Base-by-base conservation (phyloP, 2,329 filamentous ascomycete species). In the Pyrenophora graminea region DNA sequence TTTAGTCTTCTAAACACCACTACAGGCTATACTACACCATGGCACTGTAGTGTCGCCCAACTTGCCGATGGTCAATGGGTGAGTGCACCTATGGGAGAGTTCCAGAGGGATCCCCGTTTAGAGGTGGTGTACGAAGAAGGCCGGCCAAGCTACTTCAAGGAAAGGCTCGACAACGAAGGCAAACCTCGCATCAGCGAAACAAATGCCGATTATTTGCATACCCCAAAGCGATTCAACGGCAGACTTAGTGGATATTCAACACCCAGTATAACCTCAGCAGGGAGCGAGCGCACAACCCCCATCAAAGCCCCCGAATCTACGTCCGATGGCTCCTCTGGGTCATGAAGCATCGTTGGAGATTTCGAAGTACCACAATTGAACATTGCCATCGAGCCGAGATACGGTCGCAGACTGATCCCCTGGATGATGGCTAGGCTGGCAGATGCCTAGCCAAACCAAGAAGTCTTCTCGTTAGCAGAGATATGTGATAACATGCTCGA, bases 401-500 rank as follows among this genome's bases (percentile, higher is more conserved):
- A 60, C 40, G 64, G 64, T 3, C 55, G 12, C 19, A 52, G 64
- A 6, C 55, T 67, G 6, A 57, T 68, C 30, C 63, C 64, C 42
- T 51, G 59, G 19, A 61, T 67, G 23, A 48, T 67, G 51, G 64
- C 66, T 27, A 41, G 40, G 6, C 21, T 64, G 17, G 62, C 64
- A 13, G 7, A 15, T 30, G 12, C 39, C 8, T 36, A 68, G 5
- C 64, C 64, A n/a, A 41, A 62, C 38, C 55, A 56, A 7, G 51
- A 53, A 13, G 41, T 67, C 7, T 67, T 57, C 17, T 63, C 63
- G 0, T 30, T 64, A 6, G 41, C 58, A 6, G 36, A 30, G 8
- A 23, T 39, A 9, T 39, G 41, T 1, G 47, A 42, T 6, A 67
- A 39, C 15, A 18, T 19, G 17, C 31, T 48, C 7, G 39, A 55